Base-by-base conservation (phyloP, 257 asterid species). In the Datura wrightii region DNA sequence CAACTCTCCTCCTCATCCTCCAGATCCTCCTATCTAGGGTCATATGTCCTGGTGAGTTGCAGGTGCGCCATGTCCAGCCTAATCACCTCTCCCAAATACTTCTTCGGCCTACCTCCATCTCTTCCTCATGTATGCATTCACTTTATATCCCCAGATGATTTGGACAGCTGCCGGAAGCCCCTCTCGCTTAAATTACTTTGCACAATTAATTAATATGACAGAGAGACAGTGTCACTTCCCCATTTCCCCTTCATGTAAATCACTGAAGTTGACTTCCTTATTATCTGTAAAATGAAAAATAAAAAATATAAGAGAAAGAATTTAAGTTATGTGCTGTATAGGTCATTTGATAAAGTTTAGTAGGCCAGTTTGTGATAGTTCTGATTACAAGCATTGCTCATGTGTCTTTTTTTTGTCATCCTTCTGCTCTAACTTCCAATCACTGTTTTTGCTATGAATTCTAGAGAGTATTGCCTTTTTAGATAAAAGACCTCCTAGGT, bases 401-500 rank as follows among this genome's bases (percentile, higher is more conserved):
- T 60, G 60, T 14, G 62, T 19, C 31, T 10, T 41, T 10, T 41
- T 34, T 3, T 31, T 14, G 13, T 76, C 62, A 50, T 76, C 82
- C 24, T 76, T 76, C 82, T 76, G 6, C 46, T 74, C 42, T 76
- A 24, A 44, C 50, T 62, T 50, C 13, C 82, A 50, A 76, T 46
- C 62, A 76, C 31, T 4, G 62, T 46, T 76, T 50, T 76, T 48
- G 46, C 82, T 34, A 6, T 50, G 62, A 10, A 6, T 13, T 76
- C 46, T 13, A 0, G 7, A 76, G 62, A 50, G 44, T 76, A 76
- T 76, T 76, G 62, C 81, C 44, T 50, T 11, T 37, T 31, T 76
- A 48, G 42, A 50, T 50, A 76, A 52, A 72, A 46, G 31, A 13
- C 44, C 44, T 50, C 62, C 58, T 52, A 24, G 60, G 14, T 76